Evolutionary conservation across 495 filamentous ascomycete species (phyloP).

Genomic region (Tuber borchii): DNA sequence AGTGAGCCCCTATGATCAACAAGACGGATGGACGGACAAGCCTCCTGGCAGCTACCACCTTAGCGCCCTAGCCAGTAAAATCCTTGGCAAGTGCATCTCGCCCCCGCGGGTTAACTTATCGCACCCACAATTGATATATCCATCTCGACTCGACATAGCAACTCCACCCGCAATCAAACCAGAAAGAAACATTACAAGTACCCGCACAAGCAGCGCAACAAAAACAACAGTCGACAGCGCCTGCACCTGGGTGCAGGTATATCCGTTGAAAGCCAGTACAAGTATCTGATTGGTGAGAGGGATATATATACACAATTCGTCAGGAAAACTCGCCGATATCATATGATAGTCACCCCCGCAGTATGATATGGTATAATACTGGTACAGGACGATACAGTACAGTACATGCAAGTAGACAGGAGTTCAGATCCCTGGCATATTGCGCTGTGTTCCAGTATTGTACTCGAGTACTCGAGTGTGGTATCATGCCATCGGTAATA

Average conservation of each 20-base stretch:
- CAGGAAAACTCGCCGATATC: neutral
- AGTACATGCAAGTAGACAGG: neutral
- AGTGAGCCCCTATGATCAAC: neutral
- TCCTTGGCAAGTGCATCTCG: neutral
- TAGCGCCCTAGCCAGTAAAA: neutral
- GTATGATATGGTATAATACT: neutral
- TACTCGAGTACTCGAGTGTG: neutral
- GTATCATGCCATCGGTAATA: neutral
- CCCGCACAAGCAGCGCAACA: neutral
- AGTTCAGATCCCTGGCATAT: neutral
- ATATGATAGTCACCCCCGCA: neutral
- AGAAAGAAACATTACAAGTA: neutral
- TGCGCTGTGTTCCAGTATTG: neutral
- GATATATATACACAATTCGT: neutral
- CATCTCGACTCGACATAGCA: neutral
- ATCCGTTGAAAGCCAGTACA: neutral
- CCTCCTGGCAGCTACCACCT: neutral
- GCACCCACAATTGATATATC: neutral
- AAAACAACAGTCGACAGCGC: neutral
- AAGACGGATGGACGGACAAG: neutral
- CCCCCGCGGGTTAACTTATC: neutral
- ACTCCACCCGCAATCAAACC: constrained; percentile 1
- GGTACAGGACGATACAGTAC: neutral
- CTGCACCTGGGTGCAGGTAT: neutral
- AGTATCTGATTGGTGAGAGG: neutral